These are phyloP conservation scores for Notholithocarpus densiflorus DNA, from an alignment of 306 rosid genomes.

Conservation along the genomic window DNA sequence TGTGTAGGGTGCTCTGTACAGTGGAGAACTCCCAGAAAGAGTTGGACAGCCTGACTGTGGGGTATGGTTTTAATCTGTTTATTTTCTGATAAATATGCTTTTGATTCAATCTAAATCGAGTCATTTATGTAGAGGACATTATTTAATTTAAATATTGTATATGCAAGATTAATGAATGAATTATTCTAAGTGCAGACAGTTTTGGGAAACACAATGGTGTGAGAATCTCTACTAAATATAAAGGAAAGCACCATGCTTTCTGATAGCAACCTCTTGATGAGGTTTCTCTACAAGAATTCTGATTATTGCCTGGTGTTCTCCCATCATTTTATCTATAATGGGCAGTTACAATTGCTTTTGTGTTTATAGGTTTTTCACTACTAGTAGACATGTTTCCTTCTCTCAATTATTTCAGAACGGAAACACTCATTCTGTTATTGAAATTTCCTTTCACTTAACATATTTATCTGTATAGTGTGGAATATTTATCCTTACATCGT, in stretches of 20 bases:
- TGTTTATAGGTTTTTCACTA: neutral
- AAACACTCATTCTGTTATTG: neutral
- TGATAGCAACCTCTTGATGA: neutral
- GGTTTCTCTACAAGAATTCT: neutral
- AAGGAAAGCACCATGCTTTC: neutral
- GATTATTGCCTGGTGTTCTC: neutral
- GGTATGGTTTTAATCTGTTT: constrained; percentile 42
- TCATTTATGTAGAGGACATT: neutral
- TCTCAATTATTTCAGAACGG: neutral
- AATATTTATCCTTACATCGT: neutral
- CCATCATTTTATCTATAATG: neutral
- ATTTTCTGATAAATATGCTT: neutral
- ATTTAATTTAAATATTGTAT: too few species aligned
- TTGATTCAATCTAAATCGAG: neutral
- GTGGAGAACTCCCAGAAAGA: constrained; percentile 89
- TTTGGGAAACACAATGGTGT: neutral
- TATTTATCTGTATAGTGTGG: neutral
- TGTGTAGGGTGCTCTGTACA: constrained; percentile 58
- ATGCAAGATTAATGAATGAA: too few species aligned
- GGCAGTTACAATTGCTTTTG: neutral
- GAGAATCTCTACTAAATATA: neutral
- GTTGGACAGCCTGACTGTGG: constrained; percentile 94
- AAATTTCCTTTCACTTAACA: neutral
- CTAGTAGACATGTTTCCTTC: neutral
- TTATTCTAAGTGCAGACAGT: neutral